Conservation (phyloP, 192 early-diverging fungal species). For the Rhizophagus clarus region DNA sequence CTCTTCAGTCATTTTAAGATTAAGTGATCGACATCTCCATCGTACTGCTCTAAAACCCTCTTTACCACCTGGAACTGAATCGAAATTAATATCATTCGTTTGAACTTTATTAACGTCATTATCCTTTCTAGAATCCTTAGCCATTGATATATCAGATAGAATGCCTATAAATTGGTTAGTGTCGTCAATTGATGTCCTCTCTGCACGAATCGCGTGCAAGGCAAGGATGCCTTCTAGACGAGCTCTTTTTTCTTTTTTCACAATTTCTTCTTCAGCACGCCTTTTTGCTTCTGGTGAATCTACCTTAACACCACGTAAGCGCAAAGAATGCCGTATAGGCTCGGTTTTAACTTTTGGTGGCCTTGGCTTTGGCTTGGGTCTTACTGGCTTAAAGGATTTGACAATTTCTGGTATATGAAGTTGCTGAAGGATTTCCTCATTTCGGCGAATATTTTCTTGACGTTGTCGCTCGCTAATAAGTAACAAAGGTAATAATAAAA, state of each 20-base stretch:
- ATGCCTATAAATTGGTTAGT: background rate
- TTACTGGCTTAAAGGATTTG: background rate
- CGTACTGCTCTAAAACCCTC: slow-evolving; percentile 33
- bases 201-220: background rate
- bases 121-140: background rate
- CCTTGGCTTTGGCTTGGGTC: slow-evolving; percentile 21
- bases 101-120: slow-evolving; percentile 12
- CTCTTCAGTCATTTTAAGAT: background rate
- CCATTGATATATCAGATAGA: background rate
- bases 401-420: slow-evolving; percentile 34
- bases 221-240: background rate
- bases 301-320: slow-evolving; percentile 10
- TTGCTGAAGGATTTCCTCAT: slow-evolving; percentile 40
- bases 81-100: slow-evolving; percentile 20
- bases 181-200: background rate
- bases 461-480: slow-evolving; percentile 40
- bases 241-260: slow-evolving; percentile 6
- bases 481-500: background rate
- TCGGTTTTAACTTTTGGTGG: slow-evolving; percentile 7
- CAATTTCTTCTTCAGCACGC: slow-evolving; percentile 11
- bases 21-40: background rate
- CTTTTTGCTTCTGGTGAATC: slow-evolving; percentile 23
- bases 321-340: slow-evolving; percentile 22
- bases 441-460: slow-evolving; percentile 46
- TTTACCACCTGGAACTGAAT: slow-evolving; percentile 28